Evolutionary conservation across 345 rosid species (phyloP).

Genomic region (Schrenkiella parvula): DNA sequence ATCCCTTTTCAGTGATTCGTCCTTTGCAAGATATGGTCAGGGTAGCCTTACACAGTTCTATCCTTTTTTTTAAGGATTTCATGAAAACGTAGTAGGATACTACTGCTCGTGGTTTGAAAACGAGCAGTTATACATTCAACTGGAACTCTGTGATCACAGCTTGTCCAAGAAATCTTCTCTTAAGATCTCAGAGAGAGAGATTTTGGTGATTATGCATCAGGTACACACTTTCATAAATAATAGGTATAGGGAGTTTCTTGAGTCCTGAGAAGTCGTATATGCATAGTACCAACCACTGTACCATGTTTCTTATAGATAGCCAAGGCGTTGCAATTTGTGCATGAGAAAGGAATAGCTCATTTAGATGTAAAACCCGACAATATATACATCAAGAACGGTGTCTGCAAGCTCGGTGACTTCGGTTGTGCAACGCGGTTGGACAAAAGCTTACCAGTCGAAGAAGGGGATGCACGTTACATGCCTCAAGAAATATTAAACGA

Average conservation of each 20-base stretch:
- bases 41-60: background rate
- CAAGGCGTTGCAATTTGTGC: constrained; percentile 73
- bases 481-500: constrained; percentile 97
- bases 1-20: background rate
- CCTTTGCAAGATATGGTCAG: background rate
- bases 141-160: constrained; percentile 91
- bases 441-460: constrained; percentile 82
- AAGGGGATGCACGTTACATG: constrained; percentile 99
- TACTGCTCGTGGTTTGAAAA: constrained; percentile 94
- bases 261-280: background rate
- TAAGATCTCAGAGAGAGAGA: constrained; percentile 53
- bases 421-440: constrained; percentile 91
- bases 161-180: constrained; percentile 49
- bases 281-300: background rate
- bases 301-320: constrained; percentile 57
- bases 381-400: constrained; percentile 75
- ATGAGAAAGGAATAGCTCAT: constrained; percentile 86
- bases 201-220: constrained; percentile 63
- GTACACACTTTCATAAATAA: constrained; percentile 31
- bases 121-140: constrained; percentile 90
- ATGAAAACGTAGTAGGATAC: constrained; percentile 79
- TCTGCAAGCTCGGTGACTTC: constrained; percentile 89
- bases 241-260: background rate
- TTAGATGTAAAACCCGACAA: constrained; percentile 96
- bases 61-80: constrained; percentile 49